A percentile compares a stretch with the other conserved stretches of the same genome.
Evolutionary conservation across 2,329 filamentous ascomycete genomes (phyloP).

Genomic region (Pseudogymnoascus sp.): DNA sequence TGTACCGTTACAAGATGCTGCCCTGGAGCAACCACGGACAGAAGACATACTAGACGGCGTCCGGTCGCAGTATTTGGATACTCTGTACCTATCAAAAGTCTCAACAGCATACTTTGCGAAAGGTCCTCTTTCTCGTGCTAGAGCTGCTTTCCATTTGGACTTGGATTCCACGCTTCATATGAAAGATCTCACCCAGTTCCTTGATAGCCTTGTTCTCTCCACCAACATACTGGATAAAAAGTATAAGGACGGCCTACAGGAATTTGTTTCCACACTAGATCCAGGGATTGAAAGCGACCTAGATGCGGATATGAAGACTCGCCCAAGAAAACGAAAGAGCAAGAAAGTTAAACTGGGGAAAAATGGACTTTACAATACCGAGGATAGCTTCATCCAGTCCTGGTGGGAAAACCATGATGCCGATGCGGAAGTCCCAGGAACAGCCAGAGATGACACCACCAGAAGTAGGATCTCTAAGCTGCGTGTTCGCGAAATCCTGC

Average conservation of each 20-base stretch:
- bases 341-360: slow-evolving; percentile 61
- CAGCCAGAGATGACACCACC: slow-evolving; percentile 41
- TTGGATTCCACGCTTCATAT: slow-evolving; percentile 52
- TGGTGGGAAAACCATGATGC: slow-evolving; percentile 63
- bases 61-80: slow-evolving; percentile 49
- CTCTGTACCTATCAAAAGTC: slow-evolving; percentile 57
- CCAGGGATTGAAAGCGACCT: slow-evolving; percentile 41
- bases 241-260: slow-evolving; percentile 61
- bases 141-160: slow-evolving; percentile 59
- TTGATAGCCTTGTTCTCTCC: slow-evolving; percentile 60
- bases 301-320: slow-evolving; percentile 36
- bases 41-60: slow-evolving; percentile 30
- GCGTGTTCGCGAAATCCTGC: slow-evolving; percentile 65
- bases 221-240: slow-evolving; percentile 68
- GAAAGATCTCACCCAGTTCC: slow-evolving; percentile 55
- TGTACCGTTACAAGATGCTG: background rate
- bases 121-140: slow-evolving; percentile 65
- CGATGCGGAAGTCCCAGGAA: slow-evolving; percentile 38
- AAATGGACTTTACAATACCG: slow-evolving; percentile 57
- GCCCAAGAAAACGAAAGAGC: slow-evolving; percentile 42
- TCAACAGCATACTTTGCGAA: slow-evolving; percentile 79
- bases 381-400: slow-evolving; percentile 53
- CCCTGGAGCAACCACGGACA: slow-evolving; percentile 9
- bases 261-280: slow-evolving; percentile 49
- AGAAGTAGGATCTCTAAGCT: slow-evolving; percentile 57